A percentile compares a stretch with the other conserved stretches of the same genome.
These are phyloP conservation scores for Hypoxylon rickii DNA, from an alignment of 495 filamentous ascomycete genomes.

Conservation along the genomic window DNA sequence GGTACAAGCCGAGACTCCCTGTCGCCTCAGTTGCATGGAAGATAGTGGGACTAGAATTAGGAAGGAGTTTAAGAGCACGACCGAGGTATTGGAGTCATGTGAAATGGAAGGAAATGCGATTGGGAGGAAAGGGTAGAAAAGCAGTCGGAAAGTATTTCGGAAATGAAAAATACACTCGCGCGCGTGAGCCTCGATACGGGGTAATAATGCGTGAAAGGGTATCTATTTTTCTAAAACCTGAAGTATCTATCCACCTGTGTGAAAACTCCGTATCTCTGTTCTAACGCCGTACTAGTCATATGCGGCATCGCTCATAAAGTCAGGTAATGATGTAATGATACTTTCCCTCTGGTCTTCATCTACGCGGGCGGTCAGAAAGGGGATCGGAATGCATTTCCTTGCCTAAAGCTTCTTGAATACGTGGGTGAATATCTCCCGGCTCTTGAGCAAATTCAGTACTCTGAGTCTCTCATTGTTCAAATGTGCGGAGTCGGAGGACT, in stretches of 20 bases:
- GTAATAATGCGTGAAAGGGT: constrained; percentile 10
- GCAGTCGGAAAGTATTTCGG: neutral
- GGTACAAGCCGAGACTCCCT: no score
- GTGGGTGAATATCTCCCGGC: constrained; percentile 84
- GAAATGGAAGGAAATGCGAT: no score
- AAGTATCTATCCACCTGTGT: no score
- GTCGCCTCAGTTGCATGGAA: no score
- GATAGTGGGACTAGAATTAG: no score
- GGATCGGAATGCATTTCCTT: neutral
- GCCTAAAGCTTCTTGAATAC: constrained; percentile 66
- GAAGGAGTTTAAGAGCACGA: no score
- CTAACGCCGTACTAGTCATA: neutral
- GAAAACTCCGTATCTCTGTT: no score
- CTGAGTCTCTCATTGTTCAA: constrained; percentile 91
- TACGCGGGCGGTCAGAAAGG: no score
- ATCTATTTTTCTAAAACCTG: constrained; percentile 15
- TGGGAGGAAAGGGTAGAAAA: neutral
- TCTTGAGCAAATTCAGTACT: constrained; percentile 86
- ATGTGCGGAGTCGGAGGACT: constrained; percentile 93
- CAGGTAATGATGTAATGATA: no score
- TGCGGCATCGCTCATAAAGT: neutral
- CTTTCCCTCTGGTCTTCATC: neutral
- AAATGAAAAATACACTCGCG: no score
- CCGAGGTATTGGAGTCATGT: no score
- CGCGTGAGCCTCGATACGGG: neutral